A percentile compares a stretch with the other conserved stretches of the same genome.
Evolutionary conservation across 805 yeast genomes (phyloP).

Genomic region (Hanseniaspora lindneri): DNA sequence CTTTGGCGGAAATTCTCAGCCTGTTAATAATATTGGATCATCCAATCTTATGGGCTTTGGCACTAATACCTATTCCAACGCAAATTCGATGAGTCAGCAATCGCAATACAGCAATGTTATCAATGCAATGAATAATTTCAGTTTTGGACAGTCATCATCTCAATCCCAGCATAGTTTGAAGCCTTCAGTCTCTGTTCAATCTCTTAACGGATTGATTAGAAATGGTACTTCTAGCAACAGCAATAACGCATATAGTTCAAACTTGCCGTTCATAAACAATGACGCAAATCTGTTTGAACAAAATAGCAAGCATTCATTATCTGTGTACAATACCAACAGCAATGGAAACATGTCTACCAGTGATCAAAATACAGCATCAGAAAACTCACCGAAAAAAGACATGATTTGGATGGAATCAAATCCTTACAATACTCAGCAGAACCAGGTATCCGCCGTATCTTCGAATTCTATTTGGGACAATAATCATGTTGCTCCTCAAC

Average conservation of each 20-base stretch:
- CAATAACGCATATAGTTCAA: not conserved
- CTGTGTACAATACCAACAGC: not conserved
- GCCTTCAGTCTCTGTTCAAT: conserved; percentile 4
- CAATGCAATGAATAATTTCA: conserved; percentile 9
- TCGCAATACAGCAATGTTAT: conserved; percentile 1
- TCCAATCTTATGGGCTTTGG: not conserved
- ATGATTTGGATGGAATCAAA: not conserved
- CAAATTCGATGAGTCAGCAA: not conserved
- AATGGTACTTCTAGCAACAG: not conserved
- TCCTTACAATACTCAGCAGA: not conserved
- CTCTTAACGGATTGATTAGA: not conserved
- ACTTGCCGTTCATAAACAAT: not conserved
- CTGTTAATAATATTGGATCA: not conserved
- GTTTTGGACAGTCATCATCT: not conserved
- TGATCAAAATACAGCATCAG: not conserved
- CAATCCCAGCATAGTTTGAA: not conserved
- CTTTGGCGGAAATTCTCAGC: not conserved
- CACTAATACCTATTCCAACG: not conserved
- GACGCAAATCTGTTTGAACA: not conserved
- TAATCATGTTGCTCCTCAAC: not conserved
- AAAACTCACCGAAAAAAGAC: conserved; percentile 3
- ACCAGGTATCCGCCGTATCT: not conserved
- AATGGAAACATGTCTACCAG: not conserved
- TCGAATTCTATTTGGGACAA: conserved; percentile 9
- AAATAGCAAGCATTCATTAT: not conserved